phyloP scores from a whole-genome alignment of 164 flowering plant genomes.

The Piper betle region DNA sequence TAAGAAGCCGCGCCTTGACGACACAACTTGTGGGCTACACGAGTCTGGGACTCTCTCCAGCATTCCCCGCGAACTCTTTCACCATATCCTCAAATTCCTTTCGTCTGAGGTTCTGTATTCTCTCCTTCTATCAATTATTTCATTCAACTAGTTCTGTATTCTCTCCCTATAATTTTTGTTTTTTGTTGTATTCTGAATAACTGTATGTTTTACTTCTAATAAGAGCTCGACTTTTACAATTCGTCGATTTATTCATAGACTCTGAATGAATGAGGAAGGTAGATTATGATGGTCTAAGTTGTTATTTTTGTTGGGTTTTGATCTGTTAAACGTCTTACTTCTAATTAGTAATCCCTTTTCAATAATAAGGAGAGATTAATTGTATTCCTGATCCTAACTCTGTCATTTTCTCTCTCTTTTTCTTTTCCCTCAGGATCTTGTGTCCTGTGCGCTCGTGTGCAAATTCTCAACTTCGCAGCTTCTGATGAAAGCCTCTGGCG shows the following conservation, averaged over 20 bases:
- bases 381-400: neutral
- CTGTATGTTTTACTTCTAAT: neutral
- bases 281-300: too few species aligned
- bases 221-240: too few species aligned
- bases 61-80: conserved; percentile 72
- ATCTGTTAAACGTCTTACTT: too few species aligned
- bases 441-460: conserved; percentile 73
- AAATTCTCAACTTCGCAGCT: conserved; percentile 56
- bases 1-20: conserved; percentile 26
- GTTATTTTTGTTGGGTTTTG: too few species aligned
- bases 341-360: too few species aligned
- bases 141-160: conserved; percentile 14
- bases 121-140: conserved; percentile 12
- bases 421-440: conserved; percentile 57
- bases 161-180: conserved; percentile 4
- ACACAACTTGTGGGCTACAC: conserved; percentile 15
- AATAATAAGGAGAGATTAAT: neutral
- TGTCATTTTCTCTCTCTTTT: neutral
- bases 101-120: conserved; percentile 63
- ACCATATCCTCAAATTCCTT: conserved; percentile 74
- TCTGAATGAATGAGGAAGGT: too few species aligned
- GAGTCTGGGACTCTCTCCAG: conserved; percentile 54
- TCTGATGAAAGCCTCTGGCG: conserved; percentile 91
- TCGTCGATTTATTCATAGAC: too few species aligned
- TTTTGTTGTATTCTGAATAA: neutral